phyloP scores from a whole-genome alignment of 1,284 basidiomycete genomes.

The Flammula alnicola region DNA sequence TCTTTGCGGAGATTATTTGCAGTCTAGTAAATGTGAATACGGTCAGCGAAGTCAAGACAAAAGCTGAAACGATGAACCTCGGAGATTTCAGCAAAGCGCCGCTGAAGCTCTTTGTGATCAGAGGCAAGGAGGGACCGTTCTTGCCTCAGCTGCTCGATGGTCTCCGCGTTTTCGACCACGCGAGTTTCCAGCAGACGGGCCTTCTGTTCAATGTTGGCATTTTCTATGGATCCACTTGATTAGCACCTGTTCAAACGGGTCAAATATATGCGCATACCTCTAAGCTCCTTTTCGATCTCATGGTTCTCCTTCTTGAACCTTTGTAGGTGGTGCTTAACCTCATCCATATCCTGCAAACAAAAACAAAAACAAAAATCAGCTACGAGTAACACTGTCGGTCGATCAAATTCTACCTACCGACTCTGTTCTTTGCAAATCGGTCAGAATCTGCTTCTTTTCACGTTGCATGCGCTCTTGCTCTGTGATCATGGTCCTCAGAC shows the following conservation, averaged over 20 bases:
- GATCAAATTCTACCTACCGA: conserved; percentile 60
- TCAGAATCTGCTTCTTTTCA: conserved; percentile 63
- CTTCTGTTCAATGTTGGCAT: conserved; percentile 69
- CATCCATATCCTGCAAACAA: conserved; percentile 68
- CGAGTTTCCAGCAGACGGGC: conserved; percentile 65
- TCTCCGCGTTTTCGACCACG: conserved; percentile 65
- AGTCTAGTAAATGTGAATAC: conserved; percentile 26
- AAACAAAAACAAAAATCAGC: background rate
- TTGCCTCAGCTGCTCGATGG: conserved; percentile 72
- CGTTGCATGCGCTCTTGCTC: conserved; percentile 66
- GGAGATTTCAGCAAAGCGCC: conserved; percentile 62
- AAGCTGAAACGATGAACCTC: conserved; percentile 50
- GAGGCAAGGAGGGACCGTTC: conserved; percentile 69
- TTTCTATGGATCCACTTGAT: conserved; percentile 40
- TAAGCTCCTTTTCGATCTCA: conserved; percentile 68
- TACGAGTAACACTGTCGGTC: background rate
- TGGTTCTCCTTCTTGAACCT: conserved; percentile 71
- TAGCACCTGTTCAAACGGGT: background rate
- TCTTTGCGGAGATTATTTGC: conserved; percentile 62
- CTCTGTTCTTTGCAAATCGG: conserved; percentile 71
- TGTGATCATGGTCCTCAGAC: conserved; percentile 60
- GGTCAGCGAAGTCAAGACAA: background rate
- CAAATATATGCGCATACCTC: conserved; percentile 45
- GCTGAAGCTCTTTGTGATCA: conserved; percentile 74
- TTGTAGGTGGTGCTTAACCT: conserved; percentile 69